phyloP scores from a whole-genome alignment of 768 basidiomycete species.

The Boletus edulis region DNA sequence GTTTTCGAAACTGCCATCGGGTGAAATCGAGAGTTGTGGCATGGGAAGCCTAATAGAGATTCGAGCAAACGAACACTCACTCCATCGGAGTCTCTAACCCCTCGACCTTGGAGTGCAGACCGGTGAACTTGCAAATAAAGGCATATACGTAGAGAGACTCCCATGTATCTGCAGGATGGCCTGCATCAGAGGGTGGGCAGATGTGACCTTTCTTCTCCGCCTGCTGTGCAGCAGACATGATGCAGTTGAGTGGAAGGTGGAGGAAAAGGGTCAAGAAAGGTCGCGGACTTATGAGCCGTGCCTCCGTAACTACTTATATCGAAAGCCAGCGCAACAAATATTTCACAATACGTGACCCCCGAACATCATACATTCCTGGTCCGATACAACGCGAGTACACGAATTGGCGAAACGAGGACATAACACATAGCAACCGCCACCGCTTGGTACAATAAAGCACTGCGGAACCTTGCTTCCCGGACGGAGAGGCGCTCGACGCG shows the following conservation, averaged over 20 bases:
- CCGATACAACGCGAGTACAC: constrained; percentile 20
- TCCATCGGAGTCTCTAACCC: constrained; percentile 81
- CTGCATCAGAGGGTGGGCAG: constrained; percentile 58
- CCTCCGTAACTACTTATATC: constrained; percentile 39
- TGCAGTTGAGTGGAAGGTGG: constrained; percentile 31
- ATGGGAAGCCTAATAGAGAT: constrained; percentile 18
- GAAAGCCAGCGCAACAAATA: constrained; percentile 33
- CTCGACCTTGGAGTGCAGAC: constrained; percentile 70
- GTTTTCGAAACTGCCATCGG: constrained; percentile 64
- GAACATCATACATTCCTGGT: constrained; percentile 24
- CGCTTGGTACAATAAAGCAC: constrained; percentile 13
- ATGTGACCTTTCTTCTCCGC: constrained; percentile 49
- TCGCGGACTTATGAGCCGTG: constrained; percentile 34
- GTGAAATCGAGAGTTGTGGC: constrained; percentile 32
- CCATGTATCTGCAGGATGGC: constrained; percentile 81
- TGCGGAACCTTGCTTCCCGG: constrained; percentile 3
- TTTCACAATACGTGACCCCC: constrained; percentile 33
- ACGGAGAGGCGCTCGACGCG: constrained; percentile 25
- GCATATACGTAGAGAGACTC: constrained; percentile 83
- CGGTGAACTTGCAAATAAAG: constrained; percentile 82
- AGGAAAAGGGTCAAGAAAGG: constrained; percentile 35
- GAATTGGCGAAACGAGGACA: constrained; percentile 13
- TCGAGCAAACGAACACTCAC: constrained; percentile 47
- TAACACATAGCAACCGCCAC: constrained; percentile 18
- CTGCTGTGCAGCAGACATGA: constrained; percentile 37